phyloP scores from a whole-genome alignment of 192 early-diverging fungal genomes.

The Spizellomyces sp. region DNA sequence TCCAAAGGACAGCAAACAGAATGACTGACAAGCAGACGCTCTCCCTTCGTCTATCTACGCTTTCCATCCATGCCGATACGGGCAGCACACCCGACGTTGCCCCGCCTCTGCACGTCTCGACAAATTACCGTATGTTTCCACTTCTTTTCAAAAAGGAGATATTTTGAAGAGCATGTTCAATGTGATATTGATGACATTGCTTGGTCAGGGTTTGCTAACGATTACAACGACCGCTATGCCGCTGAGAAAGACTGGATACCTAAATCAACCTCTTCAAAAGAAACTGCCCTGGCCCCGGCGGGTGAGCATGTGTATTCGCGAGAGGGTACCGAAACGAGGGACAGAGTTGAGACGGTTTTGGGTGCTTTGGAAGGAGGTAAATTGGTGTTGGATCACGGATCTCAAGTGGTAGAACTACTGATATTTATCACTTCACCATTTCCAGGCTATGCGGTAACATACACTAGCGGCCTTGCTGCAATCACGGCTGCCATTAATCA shows the following conservation, averaged over 20 bases:
- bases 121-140: slow-evolving; percentile 47
- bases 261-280: neutral
- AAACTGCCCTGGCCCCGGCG: neutral
- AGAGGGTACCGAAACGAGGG: slow-evolving; percentile 39
- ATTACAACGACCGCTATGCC: slow-evolving; percentile 38
- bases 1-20: no score
- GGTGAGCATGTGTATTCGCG: slow-evolving; percentile 54
- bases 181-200: neutral
- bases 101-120: slow-evolving; percentile 56
- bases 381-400: neutral
- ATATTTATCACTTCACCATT: neutral
- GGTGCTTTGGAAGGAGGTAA: slow-evolving; percentile 49
- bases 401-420: neutral
- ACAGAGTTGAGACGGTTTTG: slow-evolving; percentile 58
- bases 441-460: slow-evolving; percentile 55
- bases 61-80: slow-evolving; percentile 56
- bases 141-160: neutral
- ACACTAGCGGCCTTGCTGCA: slow-evolving; percentile 61
- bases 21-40: no score
- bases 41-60: slow-evolving; percentile 29
- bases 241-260: slow-evolving; percentile 28
- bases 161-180: no score
- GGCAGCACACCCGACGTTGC: slow-evolving; percentile 54
- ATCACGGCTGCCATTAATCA: slow-evolving; percentile 56
- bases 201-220: slow-evolving; percentile 19